Conservation (phyloP, 164 flowering plant species). For the Amborella trichopoda region DNA sequence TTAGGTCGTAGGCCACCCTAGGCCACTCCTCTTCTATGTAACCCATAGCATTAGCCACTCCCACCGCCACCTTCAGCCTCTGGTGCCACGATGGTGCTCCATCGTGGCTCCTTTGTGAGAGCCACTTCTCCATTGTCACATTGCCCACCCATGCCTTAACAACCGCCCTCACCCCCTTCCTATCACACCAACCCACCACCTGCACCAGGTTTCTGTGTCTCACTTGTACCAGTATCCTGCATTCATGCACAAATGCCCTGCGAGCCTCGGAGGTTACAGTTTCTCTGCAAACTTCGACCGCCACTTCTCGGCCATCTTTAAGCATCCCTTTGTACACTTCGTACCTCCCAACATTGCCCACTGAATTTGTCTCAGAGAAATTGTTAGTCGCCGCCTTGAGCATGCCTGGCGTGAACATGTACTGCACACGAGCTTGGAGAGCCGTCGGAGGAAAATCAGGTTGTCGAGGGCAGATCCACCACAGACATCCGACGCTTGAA, state of each 20-base stretch:
- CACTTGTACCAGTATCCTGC: conserved; percentile 30
- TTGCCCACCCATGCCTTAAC: conserved; percentile 38
- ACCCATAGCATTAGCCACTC: conserved; percentile 28
- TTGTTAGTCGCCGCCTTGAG: no score
- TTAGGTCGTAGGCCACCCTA: conserved; percentile 37
- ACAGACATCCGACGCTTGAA: no score
- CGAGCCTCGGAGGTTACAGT: conserved; percentile 15
- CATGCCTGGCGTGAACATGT: no score
- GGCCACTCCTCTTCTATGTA: conserved; percentile 41
- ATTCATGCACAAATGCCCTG: conserved; percentile 30
- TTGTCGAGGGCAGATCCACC: no score
- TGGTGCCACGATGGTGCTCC: conserved; percentile 39
- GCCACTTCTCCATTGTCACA: conserved; percentile 31
- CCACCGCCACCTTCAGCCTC: conserved; percentile 29
- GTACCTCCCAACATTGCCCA: conserved; percentile 20
- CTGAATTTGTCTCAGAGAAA: no score
- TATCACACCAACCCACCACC: conserved; percentile 45
- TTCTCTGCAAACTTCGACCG: conserved; percentile 33
- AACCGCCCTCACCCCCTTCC: conserved; percentile 25
- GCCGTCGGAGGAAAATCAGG: no score
- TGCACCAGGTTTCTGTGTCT: conserved; percentile 37
- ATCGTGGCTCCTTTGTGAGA: conserved; percentile 6
- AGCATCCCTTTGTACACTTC: conserved; percentile 32
- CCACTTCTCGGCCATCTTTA: conserved; percentile 31
- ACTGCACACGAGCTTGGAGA: no score